phyloP scores from a whole-genome alignment of 2,329 filamentous ascomycete genomes.

The Mollisiaceae sp. region DNA sequence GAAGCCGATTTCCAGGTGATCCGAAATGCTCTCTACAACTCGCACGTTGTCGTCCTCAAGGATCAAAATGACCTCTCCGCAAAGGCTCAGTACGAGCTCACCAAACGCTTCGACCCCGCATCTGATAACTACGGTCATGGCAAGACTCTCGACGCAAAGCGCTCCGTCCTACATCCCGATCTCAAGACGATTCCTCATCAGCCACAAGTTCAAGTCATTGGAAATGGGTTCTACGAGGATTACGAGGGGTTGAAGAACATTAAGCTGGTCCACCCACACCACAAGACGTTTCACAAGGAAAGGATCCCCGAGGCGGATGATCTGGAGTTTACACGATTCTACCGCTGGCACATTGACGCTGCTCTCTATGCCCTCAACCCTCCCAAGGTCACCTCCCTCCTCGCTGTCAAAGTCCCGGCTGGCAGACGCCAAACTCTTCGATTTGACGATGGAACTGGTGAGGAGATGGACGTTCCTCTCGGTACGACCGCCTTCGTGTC shows the following conservation, averaged over 20 bases:
- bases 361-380: slow-evolving; percentile 78
- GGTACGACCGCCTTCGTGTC: slow-evolving; percentile 79
- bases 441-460: slow-evolving; percentile 74
- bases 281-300: slow-evolving; percentile 75
- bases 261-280: slow-evolving; percentile 74
- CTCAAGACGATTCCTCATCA: slow-evolving; percentile 82
- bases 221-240: slow-evolving; percentile 70
- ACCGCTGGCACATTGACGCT: slow-evolving; percentile 82
- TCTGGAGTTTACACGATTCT: slow-evolving; percentile 64
- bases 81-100: slow-evolving; percentile 75
- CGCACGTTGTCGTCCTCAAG: slow-evolving; percentile 75
- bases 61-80: slow-evolving; percentile 67
- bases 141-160: slow-evolving; percentile 70
- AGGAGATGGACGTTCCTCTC: slow-evolving; percentile 70
- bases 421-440: slow-evolving; percentile 69
- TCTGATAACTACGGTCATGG: slow-evolving; percentile 74
- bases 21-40: slow-evolving; percentile 66
- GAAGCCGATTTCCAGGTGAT: slow-evolving; percentile 70
- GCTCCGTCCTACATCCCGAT: slow-evolving; percentile 73
- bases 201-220: slow-evolving; percentile 80
- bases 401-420: slow-evolving; percentile 74
- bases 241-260: slow-evolving; percentile 76
- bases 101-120: slow-evolving; percentile 72
- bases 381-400: slow-evolving; percentile 72
- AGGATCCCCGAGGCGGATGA: slow-evolving; percentile 67